Evolutionary conservation across 2,329 filamentous ascomycete species (phyloP).

Genomic region (Monosporascus sp.): DNA sequence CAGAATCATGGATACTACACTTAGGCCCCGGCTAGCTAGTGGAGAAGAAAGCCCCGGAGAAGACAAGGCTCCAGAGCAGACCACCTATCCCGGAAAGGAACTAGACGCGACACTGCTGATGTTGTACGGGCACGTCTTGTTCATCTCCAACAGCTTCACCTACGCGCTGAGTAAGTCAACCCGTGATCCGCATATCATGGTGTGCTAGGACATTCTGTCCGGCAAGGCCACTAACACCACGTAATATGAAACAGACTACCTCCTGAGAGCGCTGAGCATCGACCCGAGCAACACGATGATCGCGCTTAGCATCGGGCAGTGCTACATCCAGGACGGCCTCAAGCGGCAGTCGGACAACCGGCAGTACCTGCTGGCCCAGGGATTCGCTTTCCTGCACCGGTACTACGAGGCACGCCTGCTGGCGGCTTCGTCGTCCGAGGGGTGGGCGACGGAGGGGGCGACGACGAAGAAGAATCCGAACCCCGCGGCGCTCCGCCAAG

Average conservation of each 20-base stretch:
- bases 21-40: conserved; percentile 41
- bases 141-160: conserved; percentile 75
- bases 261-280: conserved; percentile 69
- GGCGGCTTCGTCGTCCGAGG: conserved; percentile 24
- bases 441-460: conserved; percentile 13
- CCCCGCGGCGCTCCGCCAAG: conserved; percentile 49
- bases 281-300: conserved; percentile 73
- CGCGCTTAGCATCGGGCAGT: conserved; percentile 73
- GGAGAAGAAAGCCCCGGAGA: conserved; percentile 35
- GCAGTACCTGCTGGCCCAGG: conserved; percentile 82
- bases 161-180: conserved; percentile 63
- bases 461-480: not conserved
- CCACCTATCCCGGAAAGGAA: conserved; percentile 35
- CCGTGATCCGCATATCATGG: not conserved
- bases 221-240: conserved; percentile 3
- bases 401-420: conserved; percentile 50
- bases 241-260: conserved; percentile 57
- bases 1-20: conserved; percentile 73
- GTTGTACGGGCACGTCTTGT: conserved; percentile 86
- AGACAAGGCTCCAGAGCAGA: conserved; percentile 25
- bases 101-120: conserved; percentile 79
- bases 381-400: conserved; percentile 70
- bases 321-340: conserved; percentile 82
- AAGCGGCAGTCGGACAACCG: conserved; percentile 88
- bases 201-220: no score